Evolutionary conservation across 2,329 filamentous ascomycete species (phyloP).

Genomic region (Xylariaceae sp.): DNA sequence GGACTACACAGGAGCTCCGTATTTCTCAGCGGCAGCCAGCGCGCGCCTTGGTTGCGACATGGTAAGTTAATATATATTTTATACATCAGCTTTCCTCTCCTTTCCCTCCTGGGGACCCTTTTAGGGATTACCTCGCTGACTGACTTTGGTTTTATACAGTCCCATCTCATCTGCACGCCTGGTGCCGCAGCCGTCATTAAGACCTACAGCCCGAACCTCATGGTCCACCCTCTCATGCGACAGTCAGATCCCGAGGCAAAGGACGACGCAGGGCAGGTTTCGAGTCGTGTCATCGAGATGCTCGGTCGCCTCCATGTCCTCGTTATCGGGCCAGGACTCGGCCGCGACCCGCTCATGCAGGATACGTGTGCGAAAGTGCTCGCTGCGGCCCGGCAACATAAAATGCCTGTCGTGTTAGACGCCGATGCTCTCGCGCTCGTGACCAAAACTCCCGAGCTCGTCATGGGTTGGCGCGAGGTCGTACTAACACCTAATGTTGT

Average conservation of each 20-base stretch:
- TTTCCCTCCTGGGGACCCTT: background rate
- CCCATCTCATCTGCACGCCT: slow-evolving; percentile 93
- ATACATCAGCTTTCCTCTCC: background rate
- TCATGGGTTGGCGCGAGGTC: slow-evolving; percentile 76
- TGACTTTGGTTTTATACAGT: slow-evolving; percentile 44
- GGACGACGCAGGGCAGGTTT: slow-evolving; percentile 56
- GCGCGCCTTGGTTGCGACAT: slow-evolving; percentile 86
- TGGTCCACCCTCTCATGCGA: slow-evolving; percentile 96
- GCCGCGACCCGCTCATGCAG: slow-evolving; percentile 86
- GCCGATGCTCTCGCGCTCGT: slow-evolving; percentile 83
- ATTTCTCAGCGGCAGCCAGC: slow-evolving; percentile 96
- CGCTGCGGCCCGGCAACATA: slow-evolving; percentile 65
- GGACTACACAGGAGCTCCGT: slow-evolving; percentile 95
- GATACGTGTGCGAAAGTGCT: slow-evolving; percentile 78
- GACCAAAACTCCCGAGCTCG: slow-evolving; percentile 68
- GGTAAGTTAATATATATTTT: slow-evolving; percentile 46
- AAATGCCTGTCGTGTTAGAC: slow-evolving; percentile 82
- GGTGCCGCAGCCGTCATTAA: slow-evolving; percentile 87
- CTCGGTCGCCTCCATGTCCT: slow-evolving; percentile 85
- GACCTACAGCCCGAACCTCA: slow-evolving; percentile 94
- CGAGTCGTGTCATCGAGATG: slow-evolving; percentile 69
- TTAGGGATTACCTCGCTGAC: background rate
- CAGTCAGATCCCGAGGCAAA: slow-evolving; percentile 58
- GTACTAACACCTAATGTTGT: slow-evolving; percentile 94
- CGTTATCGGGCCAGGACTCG: slow-evolving; percentile 88